Percentiles rank a stretch among this genome's conserved stretches.
Evolutionary conservation across 139 green algal species (phyloP).

Genomic region (Astrephomene gubernaculifera): DNA sequence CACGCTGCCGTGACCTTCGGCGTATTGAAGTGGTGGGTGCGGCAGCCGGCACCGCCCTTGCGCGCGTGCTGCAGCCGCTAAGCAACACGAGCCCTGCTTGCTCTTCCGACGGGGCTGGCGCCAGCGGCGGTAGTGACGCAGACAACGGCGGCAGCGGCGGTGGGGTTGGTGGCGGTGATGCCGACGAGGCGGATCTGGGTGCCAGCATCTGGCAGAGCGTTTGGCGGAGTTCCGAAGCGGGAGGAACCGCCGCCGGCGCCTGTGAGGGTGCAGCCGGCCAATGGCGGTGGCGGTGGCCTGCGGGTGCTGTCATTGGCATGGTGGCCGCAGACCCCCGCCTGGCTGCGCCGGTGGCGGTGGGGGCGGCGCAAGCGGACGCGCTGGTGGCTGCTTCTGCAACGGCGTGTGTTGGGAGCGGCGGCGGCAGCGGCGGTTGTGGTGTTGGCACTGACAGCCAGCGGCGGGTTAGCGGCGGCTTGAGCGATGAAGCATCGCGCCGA

Average conservation of each 20-base stretch:
- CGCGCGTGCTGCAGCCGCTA: slow-evolving; percentile 16
- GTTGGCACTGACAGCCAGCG: too few relatives aligned
- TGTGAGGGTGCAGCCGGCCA: not conserved
- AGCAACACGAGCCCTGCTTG: too few relatives aligned
- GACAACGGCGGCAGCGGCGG: not conserved
- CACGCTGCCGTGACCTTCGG: slow-evolving; percentile 43
- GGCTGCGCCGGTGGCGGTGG: slow-evolving; percentile 3
- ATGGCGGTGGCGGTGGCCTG: slow-evolving; percentile 31
- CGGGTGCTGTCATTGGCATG: slow-evolving; percentile 46
- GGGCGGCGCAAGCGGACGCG: not conserved
- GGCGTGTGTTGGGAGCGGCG: not conserved
- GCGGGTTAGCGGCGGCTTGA: too few relatives aligned
- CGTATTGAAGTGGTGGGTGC: slow-evolving; percentile 51
- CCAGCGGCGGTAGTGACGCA: too few relatives aligned
- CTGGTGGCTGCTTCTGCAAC: not conserved
- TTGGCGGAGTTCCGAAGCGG: too few relatives aligned
- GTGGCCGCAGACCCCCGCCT: slow-evolving; percentile 45
- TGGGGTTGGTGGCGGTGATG: not conserved
- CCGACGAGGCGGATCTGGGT: not conserved
- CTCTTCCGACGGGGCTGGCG: too few relatives aligned
- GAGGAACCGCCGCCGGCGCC: not conserved
- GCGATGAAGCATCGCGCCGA: too few relatives aligned
- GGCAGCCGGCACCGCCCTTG: slow-evolving; percentile 19
- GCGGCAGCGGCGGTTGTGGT: too few relatives aligned
- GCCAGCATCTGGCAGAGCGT: slow-evolving; percentile 15